A percentile compares a stretch with the other conserved stretches of the same genome.
Evolutionary conservation across 2,329 filamentous ascomycete genomes (phyloP).

Genomic region (Aspergillus ustus): DNA sequence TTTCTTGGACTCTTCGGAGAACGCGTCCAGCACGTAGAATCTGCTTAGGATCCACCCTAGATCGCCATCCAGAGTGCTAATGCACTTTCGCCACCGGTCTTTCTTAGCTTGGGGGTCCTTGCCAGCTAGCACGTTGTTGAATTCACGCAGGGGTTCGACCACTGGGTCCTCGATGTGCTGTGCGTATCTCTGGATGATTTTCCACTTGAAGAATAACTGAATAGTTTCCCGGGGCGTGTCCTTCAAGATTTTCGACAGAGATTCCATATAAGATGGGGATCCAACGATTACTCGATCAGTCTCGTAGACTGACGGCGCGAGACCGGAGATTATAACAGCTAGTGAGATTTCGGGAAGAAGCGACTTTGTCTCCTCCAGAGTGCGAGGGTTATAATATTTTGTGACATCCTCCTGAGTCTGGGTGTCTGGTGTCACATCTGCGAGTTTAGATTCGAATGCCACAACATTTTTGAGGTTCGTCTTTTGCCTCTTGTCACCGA

Average conservation of each 20-base stretch:
- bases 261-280: constrained; percentile 64
- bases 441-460: constrained; percentile 65
- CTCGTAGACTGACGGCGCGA: constrained; percentile 58
- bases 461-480: constrained; percentile 50
- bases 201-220: constrained; percentile 68
- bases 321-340: constrained; percentile 54
- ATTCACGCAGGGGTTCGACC: constrained; percentile 63
- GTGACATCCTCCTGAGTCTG: constrained; percentile 66
- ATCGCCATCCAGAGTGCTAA: constrained; percentile 60
- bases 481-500: constrained; percentile 30
- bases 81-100: constrained; percentile 70
- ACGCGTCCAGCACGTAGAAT: constrained; percentile 72
- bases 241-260: constrained; percentile 60
- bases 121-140: constrained; percentile 65
- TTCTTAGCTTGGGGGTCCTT: constrained; percentile 65
- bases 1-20: constrained; percentile 67
- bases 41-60: constrained; percentile 71
- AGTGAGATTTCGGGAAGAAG: constrained; percentile 63
- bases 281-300: constrained; percentile 61
- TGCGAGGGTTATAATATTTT: constrained; percentile 69
- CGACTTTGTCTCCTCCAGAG: constrained; percentile 58
- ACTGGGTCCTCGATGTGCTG: constrained; percentile 62
- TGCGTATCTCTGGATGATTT: constrained; percentile 60
- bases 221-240: constrained; percentile 60
- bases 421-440: constrained; percentile 61